Evolutionary conservation across 208 protist genomes (phyloP), one percentile per base, ranked within the genome.

Genomic region (Trypanosoma conorhini): DNA sequence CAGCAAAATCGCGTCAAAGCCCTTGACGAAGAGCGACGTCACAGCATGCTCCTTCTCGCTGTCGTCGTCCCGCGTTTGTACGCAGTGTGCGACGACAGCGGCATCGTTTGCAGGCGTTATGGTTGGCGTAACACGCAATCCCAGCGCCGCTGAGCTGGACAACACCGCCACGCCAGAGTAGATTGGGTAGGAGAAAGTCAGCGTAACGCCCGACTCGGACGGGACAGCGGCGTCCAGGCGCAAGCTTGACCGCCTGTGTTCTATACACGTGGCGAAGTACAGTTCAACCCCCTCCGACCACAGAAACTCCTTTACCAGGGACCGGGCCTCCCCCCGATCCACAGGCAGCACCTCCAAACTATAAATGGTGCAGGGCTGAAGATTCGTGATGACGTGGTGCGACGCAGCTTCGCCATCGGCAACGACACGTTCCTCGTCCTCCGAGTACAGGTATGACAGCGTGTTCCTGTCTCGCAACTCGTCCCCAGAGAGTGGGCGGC

Each of bases 251-350:
- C 35, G 22, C 52, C 42, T 30, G 21, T 33, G 33, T 35, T 51
- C 13, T 12, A 74, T 51, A 57, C 70, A 74, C 3, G 70, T 74
- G 19, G 52, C 61, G 56, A 74, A 74, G 54, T 69, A 74, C 13
- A 60, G 3, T 38, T 74, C 68, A 12, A 22, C 44, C 3, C 58
- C 50, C 33, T 65, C 46, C 5, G 50, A 19, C 24, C 13, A 56
- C 21, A 46, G 24, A 12, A 61, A 52, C 28, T 46, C 40, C 5
- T 33, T 59, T n/a, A 35, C 48, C 50, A 24, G 56, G 7, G 17
- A 30, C 55, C 9, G 35, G 33, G 40, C 26, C 1, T 10, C n/a
- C 13, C 30, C 50, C 5, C 0, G 3, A 19, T 51, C 70, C 15
- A 56, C 19, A 2, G 61, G 48, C 17, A 1, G 22, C 1, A 67